Conservation (phyloP, 192 early-diverging fungal species). For the Glomus cerebriforme region DNA sequence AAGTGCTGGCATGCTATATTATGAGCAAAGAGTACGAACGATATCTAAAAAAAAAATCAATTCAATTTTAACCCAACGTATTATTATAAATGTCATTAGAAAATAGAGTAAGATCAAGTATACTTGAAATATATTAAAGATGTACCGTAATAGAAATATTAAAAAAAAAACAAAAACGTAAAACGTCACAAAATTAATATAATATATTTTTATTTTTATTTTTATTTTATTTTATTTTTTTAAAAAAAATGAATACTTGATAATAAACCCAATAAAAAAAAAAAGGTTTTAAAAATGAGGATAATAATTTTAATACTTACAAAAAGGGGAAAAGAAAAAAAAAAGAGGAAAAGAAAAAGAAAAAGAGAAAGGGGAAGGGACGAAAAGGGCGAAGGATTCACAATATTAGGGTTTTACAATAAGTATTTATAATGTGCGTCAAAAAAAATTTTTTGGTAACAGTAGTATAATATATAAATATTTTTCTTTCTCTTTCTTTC, state of each 20-base stretch:
- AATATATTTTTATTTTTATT: not conserved
- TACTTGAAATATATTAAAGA: too few species aligned
- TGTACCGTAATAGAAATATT: too few species aligned
- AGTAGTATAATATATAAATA: not conserved
- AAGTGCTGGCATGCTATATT: conserved; percentile 9
- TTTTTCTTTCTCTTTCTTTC: not conserved
- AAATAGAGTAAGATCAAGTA: too few species aligned
- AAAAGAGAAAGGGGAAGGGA: not conserved
- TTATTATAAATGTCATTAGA: too few species aligned
- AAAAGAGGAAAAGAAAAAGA: not conserved
- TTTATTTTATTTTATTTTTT: too few species aligned
- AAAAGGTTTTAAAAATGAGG: not conserved
- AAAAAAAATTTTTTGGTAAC: not conserved
- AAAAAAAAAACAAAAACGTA: too few species aligned
- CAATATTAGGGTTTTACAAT: not conserved
- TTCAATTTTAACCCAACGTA: too few species aligned
- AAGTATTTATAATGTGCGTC: not conserved
- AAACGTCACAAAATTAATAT: too few species aligned
- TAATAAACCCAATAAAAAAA: too few species aligned
- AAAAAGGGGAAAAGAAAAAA: not conserved
- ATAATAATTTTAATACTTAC: not conserved
- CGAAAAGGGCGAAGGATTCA: not conserved
- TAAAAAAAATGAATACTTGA: not conserved
- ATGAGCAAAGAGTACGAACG: not conserved
- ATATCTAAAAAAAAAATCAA: not conserved